A percentile compares a stretch with the other conserved stretches of the same genome.
Conservation (phyloP, 352 stramenopile genomes). For the Pythium sukuiense region DNA sequence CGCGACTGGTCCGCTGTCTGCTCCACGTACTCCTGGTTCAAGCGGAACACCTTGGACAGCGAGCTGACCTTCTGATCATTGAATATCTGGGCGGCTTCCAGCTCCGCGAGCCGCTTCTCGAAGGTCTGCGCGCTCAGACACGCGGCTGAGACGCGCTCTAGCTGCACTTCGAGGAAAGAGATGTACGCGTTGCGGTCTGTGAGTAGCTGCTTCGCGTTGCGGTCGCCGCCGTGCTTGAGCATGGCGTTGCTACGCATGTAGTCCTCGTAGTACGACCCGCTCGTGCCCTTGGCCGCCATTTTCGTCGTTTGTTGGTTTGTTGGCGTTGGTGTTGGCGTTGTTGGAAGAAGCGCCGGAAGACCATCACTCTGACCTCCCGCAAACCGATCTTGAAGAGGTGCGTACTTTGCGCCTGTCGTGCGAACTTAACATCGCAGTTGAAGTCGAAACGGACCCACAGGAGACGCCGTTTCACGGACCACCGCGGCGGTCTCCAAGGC, state of each 20-base stretch:
- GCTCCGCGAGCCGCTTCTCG: slow-evolving; percentile 53
- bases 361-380: slow-evolving; percentile 20
- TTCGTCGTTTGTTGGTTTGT: slow-evolving; percentile 9
- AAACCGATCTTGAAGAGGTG: slow-evolving; percentile 15
- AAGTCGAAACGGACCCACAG: slow-evolving; percentile 2
- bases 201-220: slow-evolving; percentile 69
- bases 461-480: slow-evolving; percentile 4
- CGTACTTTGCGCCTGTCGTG: not conserved
- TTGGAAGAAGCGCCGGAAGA: slow-evolving; percentile 10
- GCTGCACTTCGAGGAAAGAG: slow-evolving; percentile 86
- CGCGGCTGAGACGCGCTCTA: slow-evolving; percentile 83
- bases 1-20: slow-evolving; percentile 47
- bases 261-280: slow-evolving; percentile 80
- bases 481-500: not conserved
- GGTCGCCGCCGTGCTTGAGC: slow-evolving; percentile 58
- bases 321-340: slow-evolving; percentile 1
- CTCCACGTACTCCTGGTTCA: slow-evolving; percentile 76
- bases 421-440: slow-evolving; percentile 7
- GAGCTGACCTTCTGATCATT: slow-evolving; percentile 63
- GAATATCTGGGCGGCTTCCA: slow-evolving; percentile 44
- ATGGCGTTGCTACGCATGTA: slow-evolving; percentile 80
- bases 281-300: slow-evolving; percentile 21
- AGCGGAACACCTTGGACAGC: slow-evolving; percentile 63
- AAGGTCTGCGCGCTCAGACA: slow-evolving; percentile 73
- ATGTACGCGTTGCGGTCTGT: slow-evolving; percentile 87